Conservation (phyloP, 306 rosid species). For the Parietaria judaica region DNA sequence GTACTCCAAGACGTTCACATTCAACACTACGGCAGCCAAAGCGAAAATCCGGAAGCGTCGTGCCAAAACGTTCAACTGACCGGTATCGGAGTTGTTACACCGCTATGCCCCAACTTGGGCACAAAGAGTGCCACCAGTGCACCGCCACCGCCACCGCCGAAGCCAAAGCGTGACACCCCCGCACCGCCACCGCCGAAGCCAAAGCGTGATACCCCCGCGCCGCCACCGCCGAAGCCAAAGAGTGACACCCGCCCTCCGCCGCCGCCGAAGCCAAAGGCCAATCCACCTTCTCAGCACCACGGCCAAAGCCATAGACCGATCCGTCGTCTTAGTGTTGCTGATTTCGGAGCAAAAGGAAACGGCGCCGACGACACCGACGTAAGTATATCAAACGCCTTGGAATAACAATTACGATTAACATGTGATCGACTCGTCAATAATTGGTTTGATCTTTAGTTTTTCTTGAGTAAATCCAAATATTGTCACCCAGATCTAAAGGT, state of each 20-base stretch:
- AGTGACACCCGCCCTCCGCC: background rate
- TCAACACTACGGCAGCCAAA: slow-evolving; percentile 10
- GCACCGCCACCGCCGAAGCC: too few species aligned
- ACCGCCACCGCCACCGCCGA: too few species aligned
- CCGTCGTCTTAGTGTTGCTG: slow-evolving; percentile 10
- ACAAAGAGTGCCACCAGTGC: too few species aligned
- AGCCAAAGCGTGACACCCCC: too few species aligned
- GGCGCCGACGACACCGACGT: slow-evolving; percentile 25
- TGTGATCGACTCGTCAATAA: too few species aligned
- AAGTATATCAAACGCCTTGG: background rate
- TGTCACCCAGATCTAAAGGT: too few species aligned
- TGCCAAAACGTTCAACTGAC: slow-evolving; percentile 39
- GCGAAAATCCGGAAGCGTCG: slow-evolving; percentile 18
- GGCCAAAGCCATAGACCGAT: too few species aligned
- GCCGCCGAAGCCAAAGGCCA: background rate
- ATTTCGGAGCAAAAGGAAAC: slow-evolving; percentile 25
- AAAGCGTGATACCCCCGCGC: too few species aligned
- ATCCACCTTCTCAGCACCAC: background rate
- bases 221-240: too few species aligned
- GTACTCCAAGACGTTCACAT: slow-evolving; percentile 40
- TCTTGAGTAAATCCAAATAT: too few species aligned
- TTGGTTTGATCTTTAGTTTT: too few species aligned
- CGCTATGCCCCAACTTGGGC: slow-evolving; percentile 29
- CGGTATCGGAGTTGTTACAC: slow-evolving; percentile 31
- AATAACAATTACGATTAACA: too few species aligned